Conservation (phyloP, 2,329 filamentous ascomycete species). For the Diplodia corticola region DNA sequence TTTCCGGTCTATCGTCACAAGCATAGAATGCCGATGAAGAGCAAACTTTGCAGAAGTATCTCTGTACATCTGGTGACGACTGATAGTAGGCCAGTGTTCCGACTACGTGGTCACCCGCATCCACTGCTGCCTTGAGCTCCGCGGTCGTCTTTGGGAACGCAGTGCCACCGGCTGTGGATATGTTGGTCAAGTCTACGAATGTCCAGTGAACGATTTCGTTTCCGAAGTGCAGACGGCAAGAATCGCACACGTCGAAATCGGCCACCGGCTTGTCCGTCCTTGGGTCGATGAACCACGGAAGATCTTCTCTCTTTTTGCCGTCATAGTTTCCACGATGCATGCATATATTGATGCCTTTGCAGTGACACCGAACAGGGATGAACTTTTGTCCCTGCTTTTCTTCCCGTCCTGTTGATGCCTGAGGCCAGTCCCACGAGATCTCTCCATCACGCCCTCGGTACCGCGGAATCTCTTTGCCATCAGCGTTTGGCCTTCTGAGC, state of each 20-base stretch:
- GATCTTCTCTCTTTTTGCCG: conserved; percentile 29
- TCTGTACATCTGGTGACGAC: conserved; percentile 48
- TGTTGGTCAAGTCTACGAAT: conserved; percentile 43
- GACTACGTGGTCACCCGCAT: conserved; percentile 39
- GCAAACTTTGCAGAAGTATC: conserved; percentile 53
- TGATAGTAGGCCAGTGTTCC: conserved; percentile 48
- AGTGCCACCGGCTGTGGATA: conserved; percentile 34
- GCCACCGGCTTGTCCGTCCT: conserved; percentile 43
- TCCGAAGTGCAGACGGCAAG: conserved; percentile 48
- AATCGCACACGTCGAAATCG: conserved; percentile 50
- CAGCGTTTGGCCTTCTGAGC: conserved; percentile 42
- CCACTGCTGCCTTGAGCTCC: conserved; percentile 41
- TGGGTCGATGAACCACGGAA: conserved; percentile 50
- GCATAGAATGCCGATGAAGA: conserved; percentile 52
- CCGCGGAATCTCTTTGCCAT: conserved; percentile 32
- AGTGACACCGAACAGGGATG: conserved; percentile 49
- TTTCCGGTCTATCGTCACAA: conserved; percentile 38
- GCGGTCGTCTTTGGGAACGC: conserved; percentile 35
- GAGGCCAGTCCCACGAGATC: conserved; percentile 38
- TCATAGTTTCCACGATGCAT: conserved; percentile 40
- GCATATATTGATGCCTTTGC: conserved; percentile 48
- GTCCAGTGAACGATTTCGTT: conserved; percentile 51
- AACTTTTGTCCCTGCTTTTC: conserved; percentile 26
- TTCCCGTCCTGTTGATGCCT: conserved; percentile 25
- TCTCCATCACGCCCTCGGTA: conserved; percentile 29